Conservation (phyloP, 2,329 filamentous ascomycete genomes). For the Epicoccum nigrum region DNA sequence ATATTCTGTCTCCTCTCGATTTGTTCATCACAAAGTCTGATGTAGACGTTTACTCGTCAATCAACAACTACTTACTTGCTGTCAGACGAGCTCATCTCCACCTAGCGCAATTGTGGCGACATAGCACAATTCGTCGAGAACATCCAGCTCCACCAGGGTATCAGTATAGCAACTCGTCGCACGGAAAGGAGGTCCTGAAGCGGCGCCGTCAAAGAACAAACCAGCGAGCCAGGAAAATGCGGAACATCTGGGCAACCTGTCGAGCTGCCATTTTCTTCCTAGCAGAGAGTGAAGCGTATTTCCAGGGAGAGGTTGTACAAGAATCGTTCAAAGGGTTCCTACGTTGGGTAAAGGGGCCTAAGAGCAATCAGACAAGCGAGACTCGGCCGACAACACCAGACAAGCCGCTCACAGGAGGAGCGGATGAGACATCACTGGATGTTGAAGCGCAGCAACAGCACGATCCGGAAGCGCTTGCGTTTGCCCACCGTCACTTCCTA, state of each 20-base stretch:
- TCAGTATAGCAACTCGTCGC: slow-evolving; percentile 65
- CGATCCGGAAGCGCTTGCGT: slow-evolving; percentile 84
- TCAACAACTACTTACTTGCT: slow-evolving; percentile 85
- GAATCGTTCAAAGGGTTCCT: slow-evolving; percentile 82
- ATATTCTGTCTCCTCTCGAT: slow-evolving; percentile 80
- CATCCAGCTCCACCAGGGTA: slow-evolving; percentile 74
- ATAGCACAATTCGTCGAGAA: slow-evolving; percentile 76
- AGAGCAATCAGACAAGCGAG: slow-evolving; percentile 7
- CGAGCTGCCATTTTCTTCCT: slow-evolving; percentile 88
- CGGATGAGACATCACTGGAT: slow-evolving; percentile 11
- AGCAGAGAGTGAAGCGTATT: slow-evolving; percentile 83
- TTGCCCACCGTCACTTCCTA: slow-evolving; percentile 80
- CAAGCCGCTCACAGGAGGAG: slow-evolving; percentile 4
- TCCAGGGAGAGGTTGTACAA: slow-evolving; percentile 87
- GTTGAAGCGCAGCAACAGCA: slow-evolving; percentile 53
- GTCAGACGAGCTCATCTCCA: slow-evolving; percentile 85
- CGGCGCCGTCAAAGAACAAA: slow-evolving; percentile 69
- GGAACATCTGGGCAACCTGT: slow-evolving; percentile 87
- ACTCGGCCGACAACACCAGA: slow-evolving; percentile 12
- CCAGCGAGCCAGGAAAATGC: slow-evolving; percentile 69
- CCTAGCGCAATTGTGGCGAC: slow-evolving; percentile 85
- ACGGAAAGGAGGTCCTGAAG: slow-evolving; percentile 65
- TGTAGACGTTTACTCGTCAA: slow-evolving; percentile 77
- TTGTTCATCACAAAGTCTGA: slow-evolving; percentile 82
- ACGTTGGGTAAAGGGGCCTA: slow-evolving; percentile 66